These are phyloP conservation scores for Thuidium tamariscinum DNA, from an alignment of 225 moss, liverwort and hornwort species.

Conservation along the genomic window DNA sequence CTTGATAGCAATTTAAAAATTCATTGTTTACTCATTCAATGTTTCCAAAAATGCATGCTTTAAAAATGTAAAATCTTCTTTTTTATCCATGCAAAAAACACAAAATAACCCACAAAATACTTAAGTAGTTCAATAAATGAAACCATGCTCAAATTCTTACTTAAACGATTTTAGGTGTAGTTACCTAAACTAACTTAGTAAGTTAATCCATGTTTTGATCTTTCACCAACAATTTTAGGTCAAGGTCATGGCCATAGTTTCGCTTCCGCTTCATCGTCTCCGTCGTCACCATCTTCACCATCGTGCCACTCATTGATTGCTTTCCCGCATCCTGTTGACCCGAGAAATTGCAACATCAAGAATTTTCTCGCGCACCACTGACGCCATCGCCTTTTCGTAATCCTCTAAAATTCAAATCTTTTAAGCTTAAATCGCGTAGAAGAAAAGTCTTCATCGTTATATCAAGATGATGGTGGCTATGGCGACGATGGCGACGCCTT, in stretches of 20 bases:
- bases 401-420: background rate
- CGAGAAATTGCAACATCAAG: background rate
- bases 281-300: background rate
- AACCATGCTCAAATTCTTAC: background rate
- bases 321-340: background rate
- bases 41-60: rapidly evolving
- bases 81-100: rapidly evolving
- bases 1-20: background rate
- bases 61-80: rapidly evolving
- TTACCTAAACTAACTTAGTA: no score
- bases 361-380: background rate
- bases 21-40: no score
- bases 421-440: background rate
- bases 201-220: no score
- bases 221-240: background rate
- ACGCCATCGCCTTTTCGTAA: background rate
- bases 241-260: background rate
- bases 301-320: background rate
- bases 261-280: background rate
- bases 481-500: background rate
- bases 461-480: background rate
- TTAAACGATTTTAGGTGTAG: background rate
- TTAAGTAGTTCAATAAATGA: no score
- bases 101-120: rapidly evolving
- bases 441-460: background rate